phyloP scores from a whole-genome alignment of 177 flowering plant genomes.

The Tripterygium wilfordii region DNA sequence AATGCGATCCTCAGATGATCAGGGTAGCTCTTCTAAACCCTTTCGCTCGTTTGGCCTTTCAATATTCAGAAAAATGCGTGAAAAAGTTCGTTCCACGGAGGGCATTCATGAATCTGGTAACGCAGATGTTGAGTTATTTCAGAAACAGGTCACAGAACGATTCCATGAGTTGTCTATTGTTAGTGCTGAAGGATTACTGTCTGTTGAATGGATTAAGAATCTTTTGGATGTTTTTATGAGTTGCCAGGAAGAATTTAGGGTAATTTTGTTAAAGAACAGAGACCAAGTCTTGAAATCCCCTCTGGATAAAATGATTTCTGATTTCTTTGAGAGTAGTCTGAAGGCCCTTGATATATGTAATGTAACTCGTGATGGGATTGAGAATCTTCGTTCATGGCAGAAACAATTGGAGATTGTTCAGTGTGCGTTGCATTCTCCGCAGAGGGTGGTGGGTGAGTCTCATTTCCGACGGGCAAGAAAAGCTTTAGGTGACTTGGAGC shows the following conservation, averaged over 20 bases:
- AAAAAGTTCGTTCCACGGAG: slow-evolving; percentile 37
- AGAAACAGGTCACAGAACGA: slow-evolving; percentile 17
- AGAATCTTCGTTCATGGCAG: slow-evolving; percentile 34
- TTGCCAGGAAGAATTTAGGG: slow-evolving; percentile 39
- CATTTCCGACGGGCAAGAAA: slow-evolving; percentile 44
- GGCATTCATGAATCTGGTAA: slow-evolving; percentile 10
- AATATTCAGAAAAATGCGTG: slow-evolving; percentile 25
- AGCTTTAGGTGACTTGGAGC: slow-evolving; percentile 39
- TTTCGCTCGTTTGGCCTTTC: slow-evolving; percentile 33
- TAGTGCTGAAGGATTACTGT: slow-evolving; percentile 31
- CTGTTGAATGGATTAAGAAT: slow-evolving; percentile 31
- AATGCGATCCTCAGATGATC: slow-evolving; percentile 31
- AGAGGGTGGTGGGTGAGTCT: slow-evolving; percentile 28
- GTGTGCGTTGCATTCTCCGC: slow-evolving; percentile 23
- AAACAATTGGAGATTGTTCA: slow-evolving; percentile 41
- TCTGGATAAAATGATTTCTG: slow-evolving; percentile 27
- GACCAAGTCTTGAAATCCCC: slow-evolving; percentile 24
- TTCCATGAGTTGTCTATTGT: slow-evolving; percentile 24
- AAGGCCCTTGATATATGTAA: slow-evolving; percentile 54
- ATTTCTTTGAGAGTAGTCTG: slow-evolving; percentile 35
- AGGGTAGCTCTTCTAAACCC: slow-evolving; percentile 24
- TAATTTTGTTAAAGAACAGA: slow-evolving; percentile 18
- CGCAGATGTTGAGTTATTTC: slow-evolving; percentile 25
- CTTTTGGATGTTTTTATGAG: slow-evolving; percentile 26
- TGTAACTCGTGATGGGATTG: slow-evolving; percentile 48